Evolutionary conservation across 371 early-diverging fungal genomes (phyloP), one percentile per base, ranked within the genome.

Genomic region (Mucor irregularis): DNA sequence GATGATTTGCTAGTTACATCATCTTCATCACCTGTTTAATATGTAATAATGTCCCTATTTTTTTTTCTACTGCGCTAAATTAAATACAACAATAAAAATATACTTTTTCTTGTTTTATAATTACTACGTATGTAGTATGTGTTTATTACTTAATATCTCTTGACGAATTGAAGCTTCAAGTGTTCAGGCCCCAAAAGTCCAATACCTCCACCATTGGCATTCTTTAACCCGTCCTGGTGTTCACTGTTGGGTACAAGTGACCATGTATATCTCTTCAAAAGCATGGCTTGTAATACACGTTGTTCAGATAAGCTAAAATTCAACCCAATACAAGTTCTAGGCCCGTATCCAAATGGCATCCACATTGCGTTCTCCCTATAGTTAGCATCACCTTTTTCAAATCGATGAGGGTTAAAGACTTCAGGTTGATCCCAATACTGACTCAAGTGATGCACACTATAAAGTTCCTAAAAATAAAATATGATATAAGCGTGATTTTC

Each of bases 261-360:
- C 60, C 60, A 59, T 14, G 61, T 60, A 34, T 59, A 54, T 62
- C 43, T 37, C 19, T 53, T 63, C 31, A 61, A 34, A 14, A 84
- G 48, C 70, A 80, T 69, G 5, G 69, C 62, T 16, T 74, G 52
- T 7, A 76, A 25, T 3, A 84, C 60, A 14, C 74, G 66, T 56
- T 79, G 81, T 44, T 78, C 78, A 16, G 72, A 54, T 30, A 84
- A 35, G 3, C 78, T 71, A 43, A 73, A 73, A 26, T 73, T 73
- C 55, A 69, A 76, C 39, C 77, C 74, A 28, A 77, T 50, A 22
- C 74, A 77, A 3, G 42, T 51, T 14, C 72, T 54, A 28, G 68
- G 58, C 9, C 71, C 77, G 34, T 53, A 39, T 16, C 74, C 69
- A 56, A 76, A 76, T 0, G 71, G 72, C 51, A 73, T 60, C 68